Base-by-base conservation (phyloP, 2,329 filamentous ascomycete genomes). In the Colletotrichum musicola region DNA sequence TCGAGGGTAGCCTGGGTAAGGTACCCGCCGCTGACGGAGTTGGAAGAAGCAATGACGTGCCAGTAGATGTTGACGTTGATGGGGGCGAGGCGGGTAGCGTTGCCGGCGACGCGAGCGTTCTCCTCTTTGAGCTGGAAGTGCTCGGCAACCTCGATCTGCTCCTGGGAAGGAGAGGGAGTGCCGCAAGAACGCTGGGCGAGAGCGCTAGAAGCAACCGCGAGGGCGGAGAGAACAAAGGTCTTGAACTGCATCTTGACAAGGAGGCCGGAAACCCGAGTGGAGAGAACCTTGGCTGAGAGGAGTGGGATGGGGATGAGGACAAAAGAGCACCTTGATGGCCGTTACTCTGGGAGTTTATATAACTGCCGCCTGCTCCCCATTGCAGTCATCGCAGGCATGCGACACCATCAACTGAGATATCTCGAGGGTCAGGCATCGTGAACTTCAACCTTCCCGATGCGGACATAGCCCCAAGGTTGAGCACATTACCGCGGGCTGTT, bases 1-100 rank as follows among this genome's bases (percentile, higher is more conserved):
- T 74, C 62, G 35, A 84, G 62, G 68, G 77, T 75, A 46, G 75
- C 69, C 30, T 75, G 62, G 16, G 75, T 79, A 54, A 81, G 67
- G 64, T 81, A 81, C 16, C 79, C 79, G 40, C 75, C 79, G 51
- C 65, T 67, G 12, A 73, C 62, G 1, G 74, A 70, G n/a, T 50
- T 74, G n/a, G 75, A 76, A 1, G 74, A 63, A 22, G 80, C 75
- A 58, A 81, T 73, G 27, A 81, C 76, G 72, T 81, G 79, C 71
- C 80, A 77, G 71, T 81, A 80, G 44, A 80, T 77, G 69, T 83
- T 81, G 57, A 83, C 73, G 71, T 76, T 77, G 71, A 78, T 71
- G 51, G 71, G 73, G 3, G 75, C 73, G 20, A 64, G 57, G 38
- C 71, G 72, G 20, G 71, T 62, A 13, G 73, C 68, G 55, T 74